Conservation (phyloP, 495 filamentous ascomycete species). For the Pseudevernia furfuracea region DNA sequence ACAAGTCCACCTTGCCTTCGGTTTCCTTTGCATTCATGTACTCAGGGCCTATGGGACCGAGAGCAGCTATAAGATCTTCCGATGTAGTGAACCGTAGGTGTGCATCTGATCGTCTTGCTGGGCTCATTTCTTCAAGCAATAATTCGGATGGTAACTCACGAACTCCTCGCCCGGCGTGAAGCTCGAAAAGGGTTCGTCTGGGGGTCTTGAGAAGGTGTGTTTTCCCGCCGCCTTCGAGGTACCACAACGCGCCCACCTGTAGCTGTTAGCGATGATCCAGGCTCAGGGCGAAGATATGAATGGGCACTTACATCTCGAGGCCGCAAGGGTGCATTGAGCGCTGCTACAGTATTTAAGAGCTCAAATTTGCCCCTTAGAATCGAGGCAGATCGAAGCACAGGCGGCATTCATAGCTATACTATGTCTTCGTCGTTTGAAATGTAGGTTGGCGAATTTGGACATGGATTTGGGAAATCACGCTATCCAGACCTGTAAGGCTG, state of each 20-base stretch:
- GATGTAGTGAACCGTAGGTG: slow-evolving; percentile 29
- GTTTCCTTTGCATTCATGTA: slow-evolving; percentile 18
- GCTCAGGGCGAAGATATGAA: not conserved
- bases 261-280: not conserved
- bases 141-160: slow-evolving; percentile 9
- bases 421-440: not conserved
- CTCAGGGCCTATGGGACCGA: slow-evolving; percentile 29
- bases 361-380: not conserved
- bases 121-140: slow-evolving; percentile 7
- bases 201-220: not conserved
- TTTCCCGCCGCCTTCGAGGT: not conserved
- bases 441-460: not conserved
- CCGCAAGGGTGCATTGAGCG: not conserved
- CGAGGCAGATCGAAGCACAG: not conserved
- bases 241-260: not conserved
- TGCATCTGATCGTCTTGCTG: not conserved
- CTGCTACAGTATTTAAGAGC: not conserved
- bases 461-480: not conserved
- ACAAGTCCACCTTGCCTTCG: slow-evolving; percentile 12
- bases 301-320: slow-evolving; percentile 7
- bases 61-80: slow-evolving; percentile 33
- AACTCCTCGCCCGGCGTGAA: slow-evolving; percentile 18
- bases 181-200: slow-evolving; percentile 19
- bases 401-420: slow-evolving; percentile 16
- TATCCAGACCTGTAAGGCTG: not conserved